Base-by-base conservation (phyloP, 768 basidiomycete genomes). In the Kwoniella sp. region DNA sequence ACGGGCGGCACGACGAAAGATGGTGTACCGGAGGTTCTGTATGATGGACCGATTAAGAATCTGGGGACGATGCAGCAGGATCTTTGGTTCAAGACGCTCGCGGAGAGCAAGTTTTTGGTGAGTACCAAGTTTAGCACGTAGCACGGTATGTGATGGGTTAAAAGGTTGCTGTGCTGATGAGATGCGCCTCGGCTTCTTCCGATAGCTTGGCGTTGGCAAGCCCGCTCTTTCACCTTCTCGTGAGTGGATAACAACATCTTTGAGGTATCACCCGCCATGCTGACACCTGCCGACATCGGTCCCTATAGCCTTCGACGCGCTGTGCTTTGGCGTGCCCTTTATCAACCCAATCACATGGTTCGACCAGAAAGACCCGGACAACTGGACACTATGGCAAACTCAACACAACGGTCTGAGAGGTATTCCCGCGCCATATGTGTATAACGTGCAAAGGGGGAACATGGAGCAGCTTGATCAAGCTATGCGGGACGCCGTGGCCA, bases 321-420 rank as follows among this genome's bases (percentile, higher is more conserved):
- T 72, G 3, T 72, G 70, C 52, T 53, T 74, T 19, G 64, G 64
- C 50, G 61, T 78, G 3, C 78, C 78, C 1, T 79, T 79, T 61
- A 70, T 79, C 63, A 77, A 77, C 55, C 74, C 78, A 2, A 65
- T 79, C 55, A 49, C 49, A 13, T 44, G 63, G 3, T 74, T 72
- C 69, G 67, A 75, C 60, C 17, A 48, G 1, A 37, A 63, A 1
- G 36, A 77, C 26, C 76, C 73, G 1, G 60, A 73, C 10, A 65
- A 79, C 52, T 56, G 71, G 24, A 40, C 62, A 6, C 48, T 40
- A 19, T 79, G 77, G 77, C 36, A 52, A 21, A 64, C 71, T 4
- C 76, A 79, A 56, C 72, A 76, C 26, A 68, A 72, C 46, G 71
- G 68, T 2, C 44, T 74, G 24, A 22, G 65, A 21, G 64, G 57